A percentile compares a stretch with the other conserved stretches of the same genome.
phyloP scores from a whole-genome alignment of 1,139 yeast genomes.

The Eremothecium gossypii region DNA sequence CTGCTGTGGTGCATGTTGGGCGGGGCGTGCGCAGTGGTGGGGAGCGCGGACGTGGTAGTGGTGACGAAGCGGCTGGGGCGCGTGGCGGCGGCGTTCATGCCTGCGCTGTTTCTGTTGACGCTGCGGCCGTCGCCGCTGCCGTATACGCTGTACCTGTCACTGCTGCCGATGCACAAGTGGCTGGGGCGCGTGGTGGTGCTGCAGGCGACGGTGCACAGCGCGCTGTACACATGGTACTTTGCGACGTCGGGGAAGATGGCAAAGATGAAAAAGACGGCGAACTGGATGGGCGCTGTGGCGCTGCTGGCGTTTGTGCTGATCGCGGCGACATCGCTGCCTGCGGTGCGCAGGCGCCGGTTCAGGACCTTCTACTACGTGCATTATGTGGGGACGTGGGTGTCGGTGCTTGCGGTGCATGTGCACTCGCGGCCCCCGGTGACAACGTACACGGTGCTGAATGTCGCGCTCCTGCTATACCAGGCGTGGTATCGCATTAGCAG shows the following conservation, averaged over 20 bases:
- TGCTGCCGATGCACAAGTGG: constrained; percentile 70
- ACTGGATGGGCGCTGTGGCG: constrained; percentile 55
- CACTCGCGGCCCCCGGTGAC: constrained; percentile 76
- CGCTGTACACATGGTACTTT: constrained; percentile 38
- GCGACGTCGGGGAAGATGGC: constrained; percentile 36
- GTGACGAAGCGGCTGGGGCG: constrained; percentile 37
- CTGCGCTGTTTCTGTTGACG: constrained; percentile 52
- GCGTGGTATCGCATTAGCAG: constrained; percentile 31
- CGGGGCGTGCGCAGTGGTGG: constrained; percentile 11
- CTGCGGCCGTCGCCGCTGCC: constrained; percentile 54
- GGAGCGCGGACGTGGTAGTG: constrained; percentile 19
- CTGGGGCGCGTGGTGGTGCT: constrained; percentile 54
- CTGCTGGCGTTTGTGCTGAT: constrained; percentile 38
- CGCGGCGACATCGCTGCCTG: constrained; percentile 46
- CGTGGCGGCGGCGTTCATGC: constrained; percentile 54
- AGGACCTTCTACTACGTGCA: constrained; percentile 57
- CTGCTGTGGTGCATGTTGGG: constrained; percentile 19
- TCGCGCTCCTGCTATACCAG: constrained; percentile 40
- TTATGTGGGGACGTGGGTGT: constrained; percentile 56
- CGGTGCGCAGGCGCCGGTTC: constrained; percentile 48
- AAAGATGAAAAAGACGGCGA: constrained; percentile 39
- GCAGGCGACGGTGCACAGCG: constrained; percentile 46
- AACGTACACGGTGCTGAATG: constrained; percentile 40
- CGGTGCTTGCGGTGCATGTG: constrained; percentile 47
- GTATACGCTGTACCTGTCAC: constrained; percentile 45